Conservation (phyloP, 805 yeast genomes). For the Blastobotrys mokoenaii region DNA sequence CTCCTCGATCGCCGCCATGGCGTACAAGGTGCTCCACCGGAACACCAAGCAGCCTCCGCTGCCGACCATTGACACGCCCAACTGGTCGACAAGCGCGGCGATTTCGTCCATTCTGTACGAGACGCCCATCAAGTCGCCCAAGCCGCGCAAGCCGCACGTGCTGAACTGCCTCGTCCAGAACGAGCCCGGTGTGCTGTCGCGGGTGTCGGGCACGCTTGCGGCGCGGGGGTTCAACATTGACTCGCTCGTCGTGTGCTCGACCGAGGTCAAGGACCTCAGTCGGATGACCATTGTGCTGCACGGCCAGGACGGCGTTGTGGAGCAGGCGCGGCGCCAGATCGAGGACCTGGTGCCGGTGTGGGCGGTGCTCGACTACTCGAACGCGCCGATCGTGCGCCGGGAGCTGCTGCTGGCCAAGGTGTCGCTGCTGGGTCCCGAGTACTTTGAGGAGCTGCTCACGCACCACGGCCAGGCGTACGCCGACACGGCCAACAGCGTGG, state of each 20-base stretch:
- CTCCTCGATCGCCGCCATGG: constrained; percentile 81
- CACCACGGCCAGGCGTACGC: constrained; percentile 51
- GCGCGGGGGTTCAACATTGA: constrained; percentile 98
- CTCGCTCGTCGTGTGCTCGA: constrained; percentile 91
- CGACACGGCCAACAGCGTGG: constrained; percentile 22
- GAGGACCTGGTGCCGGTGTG: constrained; percentile 98
- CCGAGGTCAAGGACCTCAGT: constrained; percentile 90
- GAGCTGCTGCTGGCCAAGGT: constrained; percentile 88
- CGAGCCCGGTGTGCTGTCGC: constrained; percentile 95
- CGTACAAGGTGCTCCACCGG: constrained; percentile 86
- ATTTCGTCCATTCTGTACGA: constrained; percentile 93
- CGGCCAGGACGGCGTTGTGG: constrained; percentile 94
- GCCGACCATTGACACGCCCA: constrained; percentile 88
- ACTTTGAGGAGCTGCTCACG: constrained; percentile 86
- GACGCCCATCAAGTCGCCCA: constrained; percentile 53
- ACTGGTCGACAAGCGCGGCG: constrained; percentile 94
- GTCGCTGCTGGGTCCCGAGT: constrained; percentile 94
- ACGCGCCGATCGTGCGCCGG: constrained; percentile 82
- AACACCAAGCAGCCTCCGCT: constrained; percentile 81
- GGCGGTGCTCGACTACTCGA: constrained; percentile 91
- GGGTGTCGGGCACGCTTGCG: constrained; percentile 90
- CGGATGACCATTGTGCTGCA: constrained; percentile 93
- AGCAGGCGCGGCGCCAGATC: constrained; percentile 96
- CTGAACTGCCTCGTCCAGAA: constrained; percentile 95
- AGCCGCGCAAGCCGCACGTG: constrained; percentile 76